phyloP scores from a whole-genome alignment of 1,139 yeast genomes.

The Scheffersomyces cryptocercus region DNA sequence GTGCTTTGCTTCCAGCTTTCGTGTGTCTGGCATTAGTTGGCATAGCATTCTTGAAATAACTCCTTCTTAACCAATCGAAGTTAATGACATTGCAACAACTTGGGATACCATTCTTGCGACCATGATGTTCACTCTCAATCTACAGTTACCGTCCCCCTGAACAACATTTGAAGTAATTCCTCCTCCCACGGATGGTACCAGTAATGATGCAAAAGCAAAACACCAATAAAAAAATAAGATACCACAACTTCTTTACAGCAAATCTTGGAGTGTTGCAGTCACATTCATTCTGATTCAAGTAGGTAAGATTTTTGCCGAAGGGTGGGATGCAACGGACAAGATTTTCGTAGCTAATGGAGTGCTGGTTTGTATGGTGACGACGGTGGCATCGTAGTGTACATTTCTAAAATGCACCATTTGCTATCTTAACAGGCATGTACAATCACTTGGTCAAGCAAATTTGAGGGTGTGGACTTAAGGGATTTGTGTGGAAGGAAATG shows the following conservation, averaged over 20 bases:
- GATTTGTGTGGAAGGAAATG: too few relatives aligned
- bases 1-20: conserved; percentile 15
- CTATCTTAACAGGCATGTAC: too few relatives aligned
- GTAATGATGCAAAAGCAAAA: conserved; percentile 66
- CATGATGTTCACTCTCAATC: conserved; percentile 71
- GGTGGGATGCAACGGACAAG: too few relatives aligned
- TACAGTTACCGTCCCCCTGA: conserved; percentile 31
- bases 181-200: conserved; percentile 82
- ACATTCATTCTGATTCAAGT: too few relatives aligned
- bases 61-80: conserved; percentile 53
- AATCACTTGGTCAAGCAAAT: too few relatives aligned
- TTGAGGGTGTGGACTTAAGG: too few relatives aligned
- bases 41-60: conserved; percentile 31
- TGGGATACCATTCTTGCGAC: conserved; percentile 82
- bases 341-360: too few relatives aligned
- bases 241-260: conserved; percentile 40
- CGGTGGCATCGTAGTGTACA: too few relatives aligned
- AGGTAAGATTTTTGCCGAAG: too few relatives aligned
- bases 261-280: too few relatives aligned
- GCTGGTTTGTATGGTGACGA: too few relatives aligned
- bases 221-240: conserved; percentile 65
- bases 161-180: conserved; percentile 69
- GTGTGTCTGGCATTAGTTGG: background rate
- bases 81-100: conserved; percentile 69
- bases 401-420: too few relatives aligned